Evolutionary conservation across 352 stramenopile genomes (phyloP), one percentile per base, ranked within the genome.

Genomic region (Peronospora tabacina): DNA sequence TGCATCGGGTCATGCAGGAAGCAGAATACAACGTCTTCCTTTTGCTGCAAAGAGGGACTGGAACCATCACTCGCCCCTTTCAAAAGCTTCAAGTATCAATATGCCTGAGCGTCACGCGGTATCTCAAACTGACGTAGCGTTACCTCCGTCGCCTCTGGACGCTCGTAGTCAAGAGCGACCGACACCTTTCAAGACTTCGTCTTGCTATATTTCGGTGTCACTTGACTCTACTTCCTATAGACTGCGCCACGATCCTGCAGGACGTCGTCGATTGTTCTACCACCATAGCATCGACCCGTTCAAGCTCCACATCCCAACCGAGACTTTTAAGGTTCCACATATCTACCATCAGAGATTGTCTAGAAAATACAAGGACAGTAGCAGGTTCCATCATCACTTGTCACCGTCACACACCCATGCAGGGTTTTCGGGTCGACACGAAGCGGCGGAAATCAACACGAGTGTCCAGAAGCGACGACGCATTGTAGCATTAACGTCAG

Each of bases 201-300:
- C 34, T 15, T 19, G 36, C 29, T 52, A 39, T n/a, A 1, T 45
- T 12, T 13, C 19, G 10, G 15, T 7, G 20, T n/a, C 42, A 11
- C 28, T 26, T 12, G 29, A 49, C 30, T 34, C 30, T 29, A 10
- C n/a, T 17, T 9, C 36, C n/a, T 33, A 13, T 29, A 26, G 15
- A 24, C 39, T 16, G 12, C 49, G 20, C 12, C 24, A 42, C 24
- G 38, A 49, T 10, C 2, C 10, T 12, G 20, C 17, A 22, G 39
- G 59, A 32, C 19, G 48, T 29, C 46, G 52, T 6, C 55, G 51
- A 0, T 35, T 63, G 5, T 62, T 42, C 20, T 66, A 40, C 29
- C 44, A 49, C 17, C 47, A 49, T 49, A 37, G 28, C 22, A 22
- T 49, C 3, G 51, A 61, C 29, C 43, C 37, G 2, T 44, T 45